These are phyloP conservation scores for Ceratopteris richardii DNA, from an alignment of 75 land plant genomes.

Conservation along the genomic window DNA sequence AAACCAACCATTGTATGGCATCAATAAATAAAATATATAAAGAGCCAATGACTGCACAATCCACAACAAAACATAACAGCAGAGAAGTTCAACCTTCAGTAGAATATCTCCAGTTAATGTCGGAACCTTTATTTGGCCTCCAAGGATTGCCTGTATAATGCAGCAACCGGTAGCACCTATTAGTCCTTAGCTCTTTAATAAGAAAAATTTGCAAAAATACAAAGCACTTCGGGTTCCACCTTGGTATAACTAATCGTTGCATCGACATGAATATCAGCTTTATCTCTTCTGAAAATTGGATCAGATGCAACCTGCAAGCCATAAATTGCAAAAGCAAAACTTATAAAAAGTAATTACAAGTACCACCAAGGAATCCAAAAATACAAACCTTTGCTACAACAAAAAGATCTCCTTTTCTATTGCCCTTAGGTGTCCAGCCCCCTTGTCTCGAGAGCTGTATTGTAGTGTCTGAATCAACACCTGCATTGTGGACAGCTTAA, in stretches of 20 bases:
- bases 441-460: neutral
- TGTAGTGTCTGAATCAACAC: neutral
- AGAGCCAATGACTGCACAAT: no score
- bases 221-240: constrained; percentile 23
- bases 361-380: neutral
- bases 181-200: neutral
- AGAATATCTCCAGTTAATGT: constrained; percentile 27
- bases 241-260: constrained; percentile 61
- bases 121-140: constrained; percentile 29
- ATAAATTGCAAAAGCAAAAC: no score
- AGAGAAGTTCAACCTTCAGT: constrained; percentile 20
- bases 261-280: constrained; percentile 71
- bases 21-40: no score
- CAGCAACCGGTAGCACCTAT: neutral
- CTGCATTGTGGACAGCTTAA: no score
- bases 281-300: constrained; percentile 59
- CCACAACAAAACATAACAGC: no score
- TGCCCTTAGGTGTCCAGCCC: neutral
- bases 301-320: constrained; percentile 53
- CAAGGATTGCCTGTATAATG: constrained; percentile 24
- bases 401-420: neutral
- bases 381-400: neutral
- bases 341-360: neutral
- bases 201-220: neutral
- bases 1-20: no score